Conservation (phyloP, 768 basidiomycete genomes). For the Hericium erinaceus region DNA sequence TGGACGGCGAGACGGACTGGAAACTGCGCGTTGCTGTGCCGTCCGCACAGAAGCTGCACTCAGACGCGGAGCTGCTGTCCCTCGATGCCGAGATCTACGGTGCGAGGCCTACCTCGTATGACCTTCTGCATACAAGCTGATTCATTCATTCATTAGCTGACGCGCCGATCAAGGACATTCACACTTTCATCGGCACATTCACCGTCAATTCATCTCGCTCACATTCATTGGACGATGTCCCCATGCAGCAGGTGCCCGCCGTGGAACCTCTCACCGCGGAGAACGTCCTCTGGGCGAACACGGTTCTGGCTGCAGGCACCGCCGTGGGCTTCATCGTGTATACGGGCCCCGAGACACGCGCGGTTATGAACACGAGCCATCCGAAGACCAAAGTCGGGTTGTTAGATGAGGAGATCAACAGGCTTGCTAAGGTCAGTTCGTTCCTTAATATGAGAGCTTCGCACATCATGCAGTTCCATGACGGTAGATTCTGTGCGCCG, state of each 20-base stretch:
- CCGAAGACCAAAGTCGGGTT: conserved; percentile 91
- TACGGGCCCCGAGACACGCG: conserved; percentile 90
- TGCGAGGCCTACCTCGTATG: conserved; percentile 21
- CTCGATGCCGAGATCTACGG: conserved; percentile 89
- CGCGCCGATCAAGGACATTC: conserved; percentile 93
- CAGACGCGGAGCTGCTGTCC: conserved; percentile 41
- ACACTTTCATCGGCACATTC: conserved; percentile 89
- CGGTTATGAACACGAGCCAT: conserved; percentile 98
- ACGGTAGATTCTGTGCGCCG: conserved; percentile 79
- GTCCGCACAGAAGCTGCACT: conserved; percentile 66
- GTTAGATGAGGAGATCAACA: conserved; percentile 90
- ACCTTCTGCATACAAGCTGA: background rate
- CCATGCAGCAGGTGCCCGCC: conserved; percentile 31
- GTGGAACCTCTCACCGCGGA: conserved; percentile 89
- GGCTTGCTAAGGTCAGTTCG: conserved; percentile 74
- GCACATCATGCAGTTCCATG: too few species aligned
- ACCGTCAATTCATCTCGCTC: conserved; percentile 51
- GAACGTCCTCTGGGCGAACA: conserved; percentile 95
- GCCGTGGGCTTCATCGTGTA: conserved; percentile 91
- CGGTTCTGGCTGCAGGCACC: conserved; percentile 90
- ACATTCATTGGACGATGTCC: conserved; percentile 24
- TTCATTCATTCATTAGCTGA: conserved; percentile 49
- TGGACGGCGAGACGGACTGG: conserved; percentile 99
- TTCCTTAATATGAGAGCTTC: background rate
- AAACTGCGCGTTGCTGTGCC: conserved; percentile 88